A percentile compares a stretch with the other conserved stretches of the same genome.
Conservation (phyloP, 164 flowering plant species). For the Magnolia kwangsiensis region DNA sequence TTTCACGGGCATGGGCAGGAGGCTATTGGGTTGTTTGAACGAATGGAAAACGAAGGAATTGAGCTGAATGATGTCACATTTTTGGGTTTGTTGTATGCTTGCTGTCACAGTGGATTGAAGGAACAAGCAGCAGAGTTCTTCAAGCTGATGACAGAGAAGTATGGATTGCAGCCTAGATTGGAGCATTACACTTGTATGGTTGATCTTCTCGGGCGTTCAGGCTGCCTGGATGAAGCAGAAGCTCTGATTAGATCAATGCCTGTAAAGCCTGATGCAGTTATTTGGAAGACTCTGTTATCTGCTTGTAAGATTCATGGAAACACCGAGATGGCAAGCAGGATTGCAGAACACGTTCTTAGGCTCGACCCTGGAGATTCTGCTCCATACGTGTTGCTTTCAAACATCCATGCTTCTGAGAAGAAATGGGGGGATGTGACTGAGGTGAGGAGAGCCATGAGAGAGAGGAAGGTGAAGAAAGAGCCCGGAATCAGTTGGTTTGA, state of each 20-base stretch:
- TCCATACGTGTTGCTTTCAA: constrained; percentile 62
- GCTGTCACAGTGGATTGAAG: constrained; percentile 70
- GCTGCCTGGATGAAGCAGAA: constrained; percentile 67
- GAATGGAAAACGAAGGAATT: constrained; percentile 44
- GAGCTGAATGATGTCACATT: constrained; percentile 68
- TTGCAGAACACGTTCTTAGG: constrained; percentile 42
- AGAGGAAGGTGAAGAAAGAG: constrained; percentile 59
- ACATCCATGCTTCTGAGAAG: constrained; percentile 52
- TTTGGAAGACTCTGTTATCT: constrained; percentile 77
- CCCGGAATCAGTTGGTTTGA: constrained; percentile 85
- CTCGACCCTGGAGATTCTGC: constrained; percentile 63
- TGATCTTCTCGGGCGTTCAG: constrained; percentile 72
- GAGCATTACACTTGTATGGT: constrained; percentile 74
- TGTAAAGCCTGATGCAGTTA: constrained; percentile 49
- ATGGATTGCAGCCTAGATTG: constrained; percentile 43
- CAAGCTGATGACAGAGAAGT: constrained; percentile 46
- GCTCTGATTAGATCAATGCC: constrained; percentile 61
- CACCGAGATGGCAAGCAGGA: constrained; percentile 55
- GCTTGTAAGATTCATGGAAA: constrained; percentile 70
- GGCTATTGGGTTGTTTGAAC: constrained; percentile 46
- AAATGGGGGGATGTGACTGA: constrained; percentile 61
- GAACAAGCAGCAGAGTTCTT: constrained; percentile 49
- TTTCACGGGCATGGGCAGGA: constrained; percentile 67
- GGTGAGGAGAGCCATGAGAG: constrained; percentile 60
- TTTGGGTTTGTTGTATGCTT: constrained; percentile 67